Evolutionary conservation across 2,329 filamentous ascomycete species (phyloP), one percentile per base, ranked within the genome.

Genomic region (Arthrobotrys iridis): DNA sequence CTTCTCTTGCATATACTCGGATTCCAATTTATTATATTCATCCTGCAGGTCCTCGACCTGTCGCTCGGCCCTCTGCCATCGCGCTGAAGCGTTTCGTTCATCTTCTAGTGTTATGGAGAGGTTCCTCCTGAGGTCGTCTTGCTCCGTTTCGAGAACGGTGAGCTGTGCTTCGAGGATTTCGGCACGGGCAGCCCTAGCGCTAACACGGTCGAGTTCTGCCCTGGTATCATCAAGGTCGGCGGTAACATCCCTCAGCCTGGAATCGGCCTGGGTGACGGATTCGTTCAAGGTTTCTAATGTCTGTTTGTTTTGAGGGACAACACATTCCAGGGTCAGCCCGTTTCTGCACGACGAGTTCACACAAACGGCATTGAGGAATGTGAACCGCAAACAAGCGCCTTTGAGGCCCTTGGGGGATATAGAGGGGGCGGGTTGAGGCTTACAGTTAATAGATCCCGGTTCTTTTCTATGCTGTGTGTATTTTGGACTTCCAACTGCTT

Each of bases 21-120:
- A 87, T 81, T 98, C 94, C 80, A 99, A 95, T 77, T 88, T 87
- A 80, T 97, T 93, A 15, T 98, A 85, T 82, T 98, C 93, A 74
- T 93, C 90, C 80, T 97, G 91, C 75, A 99, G 86, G 77, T 92
- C 88, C 63, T 86, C 85, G 75, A 98, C 87, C 28, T 89, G 91
- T 37, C 89, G 86, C 83, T 98, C 93, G 0, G 95, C 93, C 79
- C 91, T 89, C 83, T 89, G 91, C 91, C 93, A 98, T 79, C 93
- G 87, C 79, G 92, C 88, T 71, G 94, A 85, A 8, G 94, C 92
- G 2, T 90, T 89, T 64, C 89, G 88, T 78, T 93, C 90, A 78
- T 96, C 91, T 74, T 92, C 88, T 77, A 90, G 87, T 18, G 89
- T 91, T 6, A 86, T 83, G 8, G 86, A 83, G 48, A 97, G 83